phyloP scores from a whole-genome alignment of 2,329 filamentous ascomycete species.

The Aspergillus fructus region DNA sequence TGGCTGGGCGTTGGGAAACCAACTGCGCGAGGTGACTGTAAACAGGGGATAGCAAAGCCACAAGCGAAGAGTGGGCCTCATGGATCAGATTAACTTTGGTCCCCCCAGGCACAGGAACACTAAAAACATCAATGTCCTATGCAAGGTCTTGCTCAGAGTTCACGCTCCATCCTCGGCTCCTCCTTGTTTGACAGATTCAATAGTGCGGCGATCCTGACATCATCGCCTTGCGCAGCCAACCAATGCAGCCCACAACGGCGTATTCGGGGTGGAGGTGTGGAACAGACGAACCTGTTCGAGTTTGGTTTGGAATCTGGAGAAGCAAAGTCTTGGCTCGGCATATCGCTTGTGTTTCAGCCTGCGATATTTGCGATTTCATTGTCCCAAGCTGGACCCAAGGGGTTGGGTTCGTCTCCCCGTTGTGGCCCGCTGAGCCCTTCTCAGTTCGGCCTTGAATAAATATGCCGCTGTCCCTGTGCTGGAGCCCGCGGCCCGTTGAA shows the following conservation, averaged over 20 bases:
- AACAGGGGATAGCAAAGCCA: too few relatives aligned
- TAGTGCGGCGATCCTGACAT: conserved; percentile 21
- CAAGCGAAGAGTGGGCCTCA: too few relatives aligned
- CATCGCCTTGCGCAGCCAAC: neutral
- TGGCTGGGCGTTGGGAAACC: too few relatives aligned
- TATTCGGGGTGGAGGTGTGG: neutral
- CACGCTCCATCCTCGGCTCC: neutral
- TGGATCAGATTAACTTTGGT: too few relatives aligned
- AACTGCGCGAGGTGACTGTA: too few relatives aligned
- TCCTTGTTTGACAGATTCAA: conserved; percentile 9
- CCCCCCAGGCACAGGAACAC: too few relatives aligned
- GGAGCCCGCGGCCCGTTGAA: too few relatives aligned
- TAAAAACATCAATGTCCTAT: too few relatives aligned
- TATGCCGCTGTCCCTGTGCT: too few relatives aligned
- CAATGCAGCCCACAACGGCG: neutral
- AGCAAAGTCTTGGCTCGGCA: conserved; percentile 15
- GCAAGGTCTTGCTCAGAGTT: neutral
- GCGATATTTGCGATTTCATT: conserved; percentile 10
- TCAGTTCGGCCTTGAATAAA: too few relatives aligned
- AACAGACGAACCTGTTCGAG: conserved; percentile 11
- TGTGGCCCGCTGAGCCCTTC: too few relatives aligned
- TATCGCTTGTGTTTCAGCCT: conserved; percentile 19
- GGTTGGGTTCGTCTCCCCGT: conserved; percentile 5
- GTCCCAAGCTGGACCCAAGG: conserved; percentile 7
- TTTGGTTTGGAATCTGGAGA: conserved; percentile 13